Conservation (phyloP, 352 stramenopile genomes). For the Pythium phragmiticola region DNA sequence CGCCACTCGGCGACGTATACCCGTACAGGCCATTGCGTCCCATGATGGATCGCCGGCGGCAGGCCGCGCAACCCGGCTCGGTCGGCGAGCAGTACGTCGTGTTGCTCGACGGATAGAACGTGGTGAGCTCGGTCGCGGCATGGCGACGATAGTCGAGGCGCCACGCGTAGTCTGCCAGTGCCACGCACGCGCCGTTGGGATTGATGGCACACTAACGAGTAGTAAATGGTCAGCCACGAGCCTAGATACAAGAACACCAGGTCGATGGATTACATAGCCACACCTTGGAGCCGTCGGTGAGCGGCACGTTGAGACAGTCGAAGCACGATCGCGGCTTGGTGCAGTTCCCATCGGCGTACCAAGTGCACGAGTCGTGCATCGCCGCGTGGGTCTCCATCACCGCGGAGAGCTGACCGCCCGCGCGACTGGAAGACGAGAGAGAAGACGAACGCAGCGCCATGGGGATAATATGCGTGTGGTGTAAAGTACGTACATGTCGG, state of each 20-base stretch:
- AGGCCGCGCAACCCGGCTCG: constrained; percentile 42
- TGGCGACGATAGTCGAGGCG: constrained; percentile 21
- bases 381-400: background rate
- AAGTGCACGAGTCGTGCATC: constrained; percentile 37
- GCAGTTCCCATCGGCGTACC: constrained; percentile 34
- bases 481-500: too few species aligned
- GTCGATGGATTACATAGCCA: background rate
- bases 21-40: constrained; percentile 8
- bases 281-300: constrained; percentile 4
- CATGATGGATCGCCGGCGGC: constrained; percentile 31
- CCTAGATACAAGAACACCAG: background rate
- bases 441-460: background rate
- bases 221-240: background rate
- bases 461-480: background rate
- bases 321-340: constrained; percentile 51
- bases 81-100: constrained; percentile 45
- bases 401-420: background rate
- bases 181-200: constrained; percentile 20
- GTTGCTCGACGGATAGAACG: constrained; percentile 51
- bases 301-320: constrained; percentile 50
- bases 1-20: constrained; percentile 14
- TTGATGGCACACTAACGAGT: constrained; percentile 19
- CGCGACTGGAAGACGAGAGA: background rate
- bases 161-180: constrained; percentile 14
- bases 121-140: constrained; percentile 11